A percentile compares a stretch with the other conserved stretches of the same genome.
Evolutionary conservation across 306 rosid genomes (phyloP).

Genomic region (Aeschynomene evenia): DNA sequence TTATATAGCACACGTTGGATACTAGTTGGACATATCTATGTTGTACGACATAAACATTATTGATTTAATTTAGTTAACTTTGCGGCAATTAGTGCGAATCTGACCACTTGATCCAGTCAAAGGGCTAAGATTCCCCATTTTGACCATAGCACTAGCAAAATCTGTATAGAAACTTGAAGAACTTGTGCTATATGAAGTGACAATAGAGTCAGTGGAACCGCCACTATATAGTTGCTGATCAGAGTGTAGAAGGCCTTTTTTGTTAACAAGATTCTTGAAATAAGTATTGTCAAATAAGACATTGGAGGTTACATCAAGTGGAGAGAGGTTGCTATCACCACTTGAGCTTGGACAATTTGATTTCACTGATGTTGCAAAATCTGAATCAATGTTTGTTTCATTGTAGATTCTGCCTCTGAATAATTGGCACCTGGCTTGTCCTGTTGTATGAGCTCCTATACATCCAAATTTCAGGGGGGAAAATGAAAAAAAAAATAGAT

Average conservation of each 20-base stretch:
- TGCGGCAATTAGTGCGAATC: slow-evolving; percentile 56
- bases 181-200: slow-evolving; percentile 40
- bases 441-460: slow-evolving; percentile 71
- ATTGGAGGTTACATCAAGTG: slow-evolving; percentile 55
- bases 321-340: slow-evolving; percentile 50
- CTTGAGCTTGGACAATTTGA: slow-evolving; percentile 51
- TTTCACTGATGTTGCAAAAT: slow-evolving; percentile 51
- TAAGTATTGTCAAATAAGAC: slow-evolving; percentile 58
- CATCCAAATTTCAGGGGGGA: neutral
- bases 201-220: slow-evolving; percentile 43
- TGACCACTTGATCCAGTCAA: slow-evolving; percentile 60
- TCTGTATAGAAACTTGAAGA: slow-evolving; percentile 44
- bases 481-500: no score
- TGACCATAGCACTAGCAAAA: slow-evolving; percentile 65
- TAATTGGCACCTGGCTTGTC: slow-evolving; percentile 61
- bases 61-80: slow-evolving; percentile 50
- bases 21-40: no score
- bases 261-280: slow-evolving; percentile 46
- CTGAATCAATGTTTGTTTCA: slow-evolving; percentile 50
- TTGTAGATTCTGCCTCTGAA: slow-evolving; percentile 58
- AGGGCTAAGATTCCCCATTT: slow-evolving; percentile 62
- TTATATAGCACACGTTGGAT: no score
- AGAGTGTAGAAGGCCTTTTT: slow-evolving; percentile 50
- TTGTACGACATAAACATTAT: no score
- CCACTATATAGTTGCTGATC: slow-evolving; percentile 52